These are phyloP conservation scores for Pleurotus tuber-regium DNA, from an alignment of 768 basidiomycete genomes.

Conservation along the genomic window DNA sequence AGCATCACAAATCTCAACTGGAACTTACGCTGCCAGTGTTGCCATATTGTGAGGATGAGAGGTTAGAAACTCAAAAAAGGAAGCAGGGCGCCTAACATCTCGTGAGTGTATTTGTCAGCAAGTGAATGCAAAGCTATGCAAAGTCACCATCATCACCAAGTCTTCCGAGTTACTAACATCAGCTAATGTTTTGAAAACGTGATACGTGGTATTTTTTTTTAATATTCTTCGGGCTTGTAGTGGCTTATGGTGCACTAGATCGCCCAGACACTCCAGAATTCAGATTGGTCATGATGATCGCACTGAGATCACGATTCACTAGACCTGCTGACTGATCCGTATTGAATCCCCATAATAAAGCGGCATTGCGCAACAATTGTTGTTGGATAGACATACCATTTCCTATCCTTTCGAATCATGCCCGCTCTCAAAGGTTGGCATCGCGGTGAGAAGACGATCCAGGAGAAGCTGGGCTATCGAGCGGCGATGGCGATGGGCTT, in stretches of 20 bases:
- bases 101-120: background rate
- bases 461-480: constrained; percentile 21
- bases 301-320: too few species aligned
- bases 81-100: background rate
- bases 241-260: too few species aligned
- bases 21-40: constrained; percentile 70
- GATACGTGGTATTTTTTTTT: too few species aligned
- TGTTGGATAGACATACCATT: background rate
- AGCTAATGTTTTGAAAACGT: too few species aligned
- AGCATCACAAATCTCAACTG: background rate
- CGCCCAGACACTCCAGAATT: too few species aligned
- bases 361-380: too few species aligned
- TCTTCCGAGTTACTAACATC: too few species aligned
- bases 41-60: constrained; percentile 26
- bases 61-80: background rate
- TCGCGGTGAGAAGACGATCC: constrained; percentile 26
- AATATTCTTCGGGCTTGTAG: too few species aligned
- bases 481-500: constrained; percentile 21
- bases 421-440: constrained; percentile 21
- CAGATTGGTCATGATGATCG: too few species aligned
- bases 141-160: background rate
- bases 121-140: background rate
- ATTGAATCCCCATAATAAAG: background rate
- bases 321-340: constrained; percentile 9
- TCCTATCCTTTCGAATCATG: background rate